These are phyloP conservation scores for Drechslerella stenobrocha DNA, from an alignment of 2,329 filamentous ascomycete species.

Conservation along the genomic window DNA sequence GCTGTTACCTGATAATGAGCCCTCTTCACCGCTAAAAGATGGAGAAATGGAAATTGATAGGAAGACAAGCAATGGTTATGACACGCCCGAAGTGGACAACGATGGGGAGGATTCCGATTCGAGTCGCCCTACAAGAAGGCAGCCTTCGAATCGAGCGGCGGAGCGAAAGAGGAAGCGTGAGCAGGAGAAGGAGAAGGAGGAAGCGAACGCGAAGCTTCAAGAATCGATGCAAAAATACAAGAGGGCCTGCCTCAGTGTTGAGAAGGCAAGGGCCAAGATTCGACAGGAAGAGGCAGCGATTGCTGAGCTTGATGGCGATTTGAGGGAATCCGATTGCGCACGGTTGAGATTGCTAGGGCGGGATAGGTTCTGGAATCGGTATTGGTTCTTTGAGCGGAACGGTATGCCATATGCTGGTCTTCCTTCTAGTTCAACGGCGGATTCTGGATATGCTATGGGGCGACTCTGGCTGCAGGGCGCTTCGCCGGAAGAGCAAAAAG, in stretches of 20 bases:
- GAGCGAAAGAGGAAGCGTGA: slow-evolving; percentile 78
- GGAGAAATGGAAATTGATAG: slow-evolving; percentile 65
- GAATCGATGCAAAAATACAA: slow-evolving; percentile 87
- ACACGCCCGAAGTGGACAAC: slow-evolving; percentile 57
- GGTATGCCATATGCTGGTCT: slow-evolving; percentile 94
- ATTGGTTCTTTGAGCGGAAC: slow-evolving; percentile 99
- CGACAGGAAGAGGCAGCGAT: slow-evolving; percentile 84
- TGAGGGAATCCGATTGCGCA: slow-evolving; percentile 90
- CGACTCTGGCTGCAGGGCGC: slow-evolving; percentile 96
- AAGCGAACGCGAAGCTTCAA: slow-evolving; percentile 65
- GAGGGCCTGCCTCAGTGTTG: slow-evolving; percentile 83
- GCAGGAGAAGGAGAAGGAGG: slow-evolving; percentile 67
- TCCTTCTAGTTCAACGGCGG: slow-evolving; percentile 81
- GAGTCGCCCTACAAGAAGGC: slow-evolving; percentile 63
- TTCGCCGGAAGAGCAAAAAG: slow-evolving; percentile 80
- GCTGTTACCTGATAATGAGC: slow-evolving; percentile 71
- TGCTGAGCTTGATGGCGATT: slow-evolving; percentile 80
- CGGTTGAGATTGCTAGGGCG: slow-evolving; percentile 86
- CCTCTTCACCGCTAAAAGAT: slow-evolving; percentile 63
- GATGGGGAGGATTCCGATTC: slow-evolving; percentile 71
- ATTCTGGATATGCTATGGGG: slow-evolving; percentile 87
- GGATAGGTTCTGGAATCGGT: slow-evolving; percentile 96
- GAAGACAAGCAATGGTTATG: slow-evolving; percentile 59
- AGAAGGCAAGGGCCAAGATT: slow-evolving; percentile 79
- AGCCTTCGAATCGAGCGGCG: slow-evolving; percentile 69